Evolutionary conservation across 176 grass and related monocot species (phyloP).

Genomic region (Oryza australiensis): DNA sequence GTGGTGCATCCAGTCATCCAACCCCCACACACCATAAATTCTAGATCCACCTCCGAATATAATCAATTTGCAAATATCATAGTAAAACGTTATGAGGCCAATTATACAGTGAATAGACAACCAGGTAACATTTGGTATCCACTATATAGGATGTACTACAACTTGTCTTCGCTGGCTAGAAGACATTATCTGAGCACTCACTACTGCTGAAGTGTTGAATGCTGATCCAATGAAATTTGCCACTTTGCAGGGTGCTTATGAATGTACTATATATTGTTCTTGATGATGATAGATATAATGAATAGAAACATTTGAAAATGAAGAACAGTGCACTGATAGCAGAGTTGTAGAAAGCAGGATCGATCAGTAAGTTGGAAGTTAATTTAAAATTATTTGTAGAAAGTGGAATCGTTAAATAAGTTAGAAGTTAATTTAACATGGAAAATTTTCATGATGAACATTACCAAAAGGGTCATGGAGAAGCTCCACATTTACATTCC

Average conservation of each 20-base stretch:
- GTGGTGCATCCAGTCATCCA: background rate
- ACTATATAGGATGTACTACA: background rate
- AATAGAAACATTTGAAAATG: background rate
- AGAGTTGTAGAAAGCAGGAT: background rate
- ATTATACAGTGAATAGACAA: constrained; percentile 8
- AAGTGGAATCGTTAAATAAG: background rate
- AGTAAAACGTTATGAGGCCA: constrained; percentile 17
- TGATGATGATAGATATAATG: background rate
- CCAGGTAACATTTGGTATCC: background rate
- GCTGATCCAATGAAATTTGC: background rate
- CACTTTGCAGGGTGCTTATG: background rate
- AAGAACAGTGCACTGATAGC: background rate
- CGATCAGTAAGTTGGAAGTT: background rate
- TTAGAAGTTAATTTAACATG: background rate
- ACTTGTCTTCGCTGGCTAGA: background rate
- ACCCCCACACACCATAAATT: constrained; percentile 20
- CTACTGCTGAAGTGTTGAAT: background rate
- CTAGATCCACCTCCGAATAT: constrained; percentile 31
- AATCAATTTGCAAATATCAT: constrained; percentile 2
- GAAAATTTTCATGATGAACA: constrained; percentile 24
- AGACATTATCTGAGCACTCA: background rate
- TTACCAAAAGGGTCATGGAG: background rate
- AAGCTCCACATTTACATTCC: constrained; percentile 15
- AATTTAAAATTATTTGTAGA: background rate
- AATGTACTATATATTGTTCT: background rate